Percentiles rank a stretch among this genome's conserved stretches.
Evolutionary conservation across 2,329 filamentous ascomycete genomes (phyloP).

Genomic region (Fusarium succisae): DNA sequence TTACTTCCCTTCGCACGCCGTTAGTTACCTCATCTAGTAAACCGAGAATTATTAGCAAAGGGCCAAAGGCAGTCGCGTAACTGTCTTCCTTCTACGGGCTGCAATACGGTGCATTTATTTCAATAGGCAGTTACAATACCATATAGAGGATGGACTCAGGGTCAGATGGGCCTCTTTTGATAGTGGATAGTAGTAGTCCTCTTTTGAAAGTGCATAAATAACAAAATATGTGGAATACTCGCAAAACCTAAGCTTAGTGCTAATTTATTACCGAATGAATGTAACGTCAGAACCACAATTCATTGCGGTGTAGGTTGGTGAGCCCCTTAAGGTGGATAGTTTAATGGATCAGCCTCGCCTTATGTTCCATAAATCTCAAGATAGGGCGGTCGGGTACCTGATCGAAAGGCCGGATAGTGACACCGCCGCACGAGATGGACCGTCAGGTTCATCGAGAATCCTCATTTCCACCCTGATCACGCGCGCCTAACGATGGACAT

Average conservation of each 20-base stretch:
- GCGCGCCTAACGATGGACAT: rapidly evolving
- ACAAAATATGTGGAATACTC: neutral
- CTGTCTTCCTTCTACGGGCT: neutral
- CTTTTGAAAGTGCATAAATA: neutral
- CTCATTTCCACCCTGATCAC: neutral
- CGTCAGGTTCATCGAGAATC: neutral
- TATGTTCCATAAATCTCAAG: neutral
- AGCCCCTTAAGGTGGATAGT: neutral
- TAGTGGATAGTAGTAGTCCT: neutral
- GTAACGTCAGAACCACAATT: neutral
- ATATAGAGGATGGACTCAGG: neutral
- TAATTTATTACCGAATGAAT: neutral
- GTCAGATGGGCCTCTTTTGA: neutral
- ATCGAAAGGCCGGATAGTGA: neutral
- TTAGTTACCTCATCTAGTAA: neutral
- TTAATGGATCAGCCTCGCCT: neutral
- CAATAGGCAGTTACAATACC: neutral
- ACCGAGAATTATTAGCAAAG: neutral
- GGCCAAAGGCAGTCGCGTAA: neutral
- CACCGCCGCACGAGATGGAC: neutral
- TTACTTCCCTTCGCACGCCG: neutral
- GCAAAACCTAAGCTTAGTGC: neutral
- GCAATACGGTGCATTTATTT: neutral
- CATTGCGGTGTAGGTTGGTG: neutral
- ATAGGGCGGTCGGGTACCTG: neutral